Evolutionary conservation across 1,284 basidiomycete species (phyloP).

Genomic region (Pterulicium gracile): DNA sequence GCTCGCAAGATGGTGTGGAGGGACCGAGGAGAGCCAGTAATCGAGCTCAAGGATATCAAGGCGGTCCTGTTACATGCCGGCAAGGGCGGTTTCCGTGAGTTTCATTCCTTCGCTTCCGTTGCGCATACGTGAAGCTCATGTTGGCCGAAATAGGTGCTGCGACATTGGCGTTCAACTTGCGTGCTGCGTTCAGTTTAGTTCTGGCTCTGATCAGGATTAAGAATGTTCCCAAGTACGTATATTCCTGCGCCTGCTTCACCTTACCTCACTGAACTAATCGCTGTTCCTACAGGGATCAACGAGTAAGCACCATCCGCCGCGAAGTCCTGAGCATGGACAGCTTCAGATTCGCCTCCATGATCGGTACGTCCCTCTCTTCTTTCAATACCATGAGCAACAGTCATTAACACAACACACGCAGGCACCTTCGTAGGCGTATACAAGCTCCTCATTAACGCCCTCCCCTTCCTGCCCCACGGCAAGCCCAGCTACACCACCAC

Average conservation of each 20-base stretch:
- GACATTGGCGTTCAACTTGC: constrained; percentile 65
- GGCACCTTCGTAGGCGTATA: constrained; percentile 75
- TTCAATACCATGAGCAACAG: constrained; percentile 1
- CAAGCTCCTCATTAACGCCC: constrained; percentile 73
- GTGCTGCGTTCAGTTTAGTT: constrained; percentile 74
- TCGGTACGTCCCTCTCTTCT: constrained; percentile 39
- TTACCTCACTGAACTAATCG: constrained; percentile 6
- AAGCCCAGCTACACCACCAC: constrained; percentile 21
- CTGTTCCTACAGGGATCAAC: constrained; percentile 26
- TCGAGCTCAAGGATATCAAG: constrained; percentile 55
- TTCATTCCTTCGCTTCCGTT: neutral
- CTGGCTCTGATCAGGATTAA: constrained; percentile 62
- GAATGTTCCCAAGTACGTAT: constrained; percentile 45
- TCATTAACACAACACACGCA: constrained; percentile 16
- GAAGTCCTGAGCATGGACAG: constrained; percentile 77
- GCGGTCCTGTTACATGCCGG: constrained; percentile 68
- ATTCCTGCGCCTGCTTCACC: neutral
- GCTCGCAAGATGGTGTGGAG: constrained; percentile 79
- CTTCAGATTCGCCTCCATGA: constrained; percentile 75
- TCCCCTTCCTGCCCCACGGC: constrained; percentile 61
- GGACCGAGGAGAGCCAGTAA: constrained; percentile 65
- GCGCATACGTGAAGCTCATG: constrained; percentile 2
- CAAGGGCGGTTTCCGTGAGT: constrained; percentile 65
- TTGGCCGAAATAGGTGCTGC: constrained; percentile 27
- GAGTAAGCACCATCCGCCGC: constrained; percentile 54